A percentile compares a stretch with the other conserved stretches of the same genome.
Evolutionary conservation across 1,284 basidiomycete genomes (phyloP).

Genomic region (Flammula alnicola): DNA sequence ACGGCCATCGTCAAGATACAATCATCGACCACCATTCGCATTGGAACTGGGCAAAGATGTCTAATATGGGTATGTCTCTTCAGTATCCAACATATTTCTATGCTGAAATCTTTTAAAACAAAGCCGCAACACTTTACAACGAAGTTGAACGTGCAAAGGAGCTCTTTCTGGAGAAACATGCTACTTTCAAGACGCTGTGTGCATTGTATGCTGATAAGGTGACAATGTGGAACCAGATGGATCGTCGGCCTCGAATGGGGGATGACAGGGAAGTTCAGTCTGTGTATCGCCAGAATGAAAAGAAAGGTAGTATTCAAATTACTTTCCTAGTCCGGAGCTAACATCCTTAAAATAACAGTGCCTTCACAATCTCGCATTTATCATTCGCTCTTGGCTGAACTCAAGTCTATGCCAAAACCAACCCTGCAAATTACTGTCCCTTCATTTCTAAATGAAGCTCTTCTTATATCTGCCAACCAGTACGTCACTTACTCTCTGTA

Average conservation of each 20-base stretch:
- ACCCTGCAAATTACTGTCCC: too few relatives aligned
- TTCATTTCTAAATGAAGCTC: too few relatives aligned
- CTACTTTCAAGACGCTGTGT: conserved; percentile 13
- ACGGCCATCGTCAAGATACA: conserved; percentile 29
- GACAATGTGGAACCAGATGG: conserved; percentile 14
- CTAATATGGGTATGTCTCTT: conserved; percentile 15
- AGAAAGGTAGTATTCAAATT: conserved; percentile 16
- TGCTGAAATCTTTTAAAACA: background rate
- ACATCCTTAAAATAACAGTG: conserved; percentile 10
- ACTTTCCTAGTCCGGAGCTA: background rate
- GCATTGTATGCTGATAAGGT: conserved; percentile 13
- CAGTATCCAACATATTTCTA: background rate
- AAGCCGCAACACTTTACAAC: conserved; percentile 10
- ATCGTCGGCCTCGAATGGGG: background rate
- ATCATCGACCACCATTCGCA: conserved; percentile 25
- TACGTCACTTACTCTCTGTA: too few relatives aligned
- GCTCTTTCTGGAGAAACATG: conserved; percentile 15
- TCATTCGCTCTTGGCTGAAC: conserved; percentile 2
- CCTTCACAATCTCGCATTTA: conserved; percentile 18
- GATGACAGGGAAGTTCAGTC: conserved; percentile 16
- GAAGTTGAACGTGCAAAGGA: conserved; percentile 15
- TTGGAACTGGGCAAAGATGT: conserved; percentile 31
- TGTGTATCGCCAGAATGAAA: conserved; percentile 22
- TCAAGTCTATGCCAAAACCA: background rate
- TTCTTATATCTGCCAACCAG: too few relatives aligned